Conservation (phyloP, 2,329 filamentous ascomycete genomes). For the Colletotrichum graminicola region DNA sequence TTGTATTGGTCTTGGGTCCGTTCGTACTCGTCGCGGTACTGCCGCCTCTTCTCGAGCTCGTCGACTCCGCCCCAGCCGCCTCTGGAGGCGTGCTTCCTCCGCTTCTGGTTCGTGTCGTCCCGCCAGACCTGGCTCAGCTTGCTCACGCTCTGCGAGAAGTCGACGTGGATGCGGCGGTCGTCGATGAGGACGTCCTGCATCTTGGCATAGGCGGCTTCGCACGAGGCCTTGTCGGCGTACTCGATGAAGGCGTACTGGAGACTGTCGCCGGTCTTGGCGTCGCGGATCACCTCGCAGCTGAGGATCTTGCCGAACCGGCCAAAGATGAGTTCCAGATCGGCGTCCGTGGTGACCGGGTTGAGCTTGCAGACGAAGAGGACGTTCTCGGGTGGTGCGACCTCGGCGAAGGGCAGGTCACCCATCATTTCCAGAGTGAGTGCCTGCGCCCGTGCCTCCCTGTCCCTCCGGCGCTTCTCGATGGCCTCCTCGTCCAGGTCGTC, state of each 20-base stretch:
- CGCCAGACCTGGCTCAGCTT: conserved; percentile 93
- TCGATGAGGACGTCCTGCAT: conserved; percentile 99
- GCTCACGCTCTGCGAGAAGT: conserved; percentile 95
- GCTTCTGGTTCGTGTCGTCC: conserved; percentile 84
- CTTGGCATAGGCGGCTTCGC: conserved; percentile 96
- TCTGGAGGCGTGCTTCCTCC: conserved; percentile 63
- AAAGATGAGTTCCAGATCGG: conserved; percentile 96
- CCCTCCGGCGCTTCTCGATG: conserved; percentile 81
- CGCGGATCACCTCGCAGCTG: conserved; percentile 95
- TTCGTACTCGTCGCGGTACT: conserved; percentile 79
- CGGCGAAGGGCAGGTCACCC: conserved; percentile 95
- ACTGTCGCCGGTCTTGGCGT: conserved; percentile 93
- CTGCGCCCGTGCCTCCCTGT: conserved; percentile 92
- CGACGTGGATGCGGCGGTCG: conserved; percentile 96
- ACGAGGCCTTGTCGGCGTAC: conserved; percentile 91
- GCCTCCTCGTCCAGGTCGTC: conserved; percentile 81
- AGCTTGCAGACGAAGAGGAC: conserved; percentile 98
- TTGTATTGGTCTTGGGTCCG: conserved; percentile 68
- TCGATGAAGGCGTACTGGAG: conserved; percentile 98
- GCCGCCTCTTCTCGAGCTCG: conserved; percentile 88
- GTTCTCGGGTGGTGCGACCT: conserved; percentile 97
- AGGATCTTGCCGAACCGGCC: conserved; percentile 95
- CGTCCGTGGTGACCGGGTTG: conserved; percentile 94
- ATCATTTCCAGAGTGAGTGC: conserved; percentile 97
- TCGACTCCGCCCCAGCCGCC: conserved; percentile 94